Evolutionary conservation across 208 protist genomes (phyloP).

Genomic region (Trypanosomatidae sp.): DNA sequence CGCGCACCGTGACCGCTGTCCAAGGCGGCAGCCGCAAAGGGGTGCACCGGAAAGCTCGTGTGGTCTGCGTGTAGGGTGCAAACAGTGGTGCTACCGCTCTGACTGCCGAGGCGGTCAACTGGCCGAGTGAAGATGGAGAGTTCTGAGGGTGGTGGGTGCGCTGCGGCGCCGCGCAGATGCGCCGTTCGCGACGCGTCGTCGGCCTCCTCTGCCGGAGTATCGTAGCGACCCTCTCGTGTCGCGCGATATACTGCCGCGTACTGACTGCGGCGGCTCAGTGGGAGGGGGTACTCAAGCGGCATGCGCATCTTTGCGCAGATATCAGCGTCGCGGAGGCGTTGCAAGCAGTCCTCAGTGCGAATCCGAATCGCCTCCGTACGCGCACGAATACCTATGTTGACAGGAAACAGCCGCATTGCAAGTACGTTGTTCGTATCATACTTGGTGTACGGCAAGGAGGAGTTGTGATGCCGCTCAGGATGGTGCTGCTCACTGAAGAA

Average conservation of each 20-base stretch:
- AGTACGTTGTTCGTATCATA: constrained; percentile 68
- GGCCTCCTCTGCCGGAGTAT: neutral
- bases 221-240: neutral
- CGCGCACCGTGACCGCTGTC: neutral
- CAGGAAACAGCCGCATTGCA: constrained; percentile 58
- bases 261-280: constrained; percentile 22
- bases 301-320: constrained; percentile 36
- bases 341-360: constrained; percentile 59
- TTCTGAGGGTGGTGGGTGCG: constrained; percentile 53
- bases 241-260: constrained; percentile 1
- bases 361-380: constrained; percentile 55
- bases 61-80: neutral
- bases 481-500: constrained; percentile 43
- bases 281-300: constrained; percentile 53
- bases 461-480: constrained; percentile 62
- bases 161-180: constrained; percentile 44
- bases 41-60: constrained; percentile 18
- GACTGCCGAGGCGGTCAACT: constrained; percentile 9
- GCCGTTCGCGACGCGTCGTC: constrained; percentile 8
- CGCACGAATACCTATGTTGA: constrained; percentile 56
- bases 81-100: neutral
- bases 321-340: constrained; percentile 51
- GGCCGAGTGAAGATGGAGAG: constrained; percentile 81
- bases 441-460: constrained; percentile 44
- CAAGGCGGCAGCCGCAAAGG: constrained; percentile 6